Conservation (phyloP, 805 yeast genomes). For the Metschnikowia aberdeeniae region DNA sequence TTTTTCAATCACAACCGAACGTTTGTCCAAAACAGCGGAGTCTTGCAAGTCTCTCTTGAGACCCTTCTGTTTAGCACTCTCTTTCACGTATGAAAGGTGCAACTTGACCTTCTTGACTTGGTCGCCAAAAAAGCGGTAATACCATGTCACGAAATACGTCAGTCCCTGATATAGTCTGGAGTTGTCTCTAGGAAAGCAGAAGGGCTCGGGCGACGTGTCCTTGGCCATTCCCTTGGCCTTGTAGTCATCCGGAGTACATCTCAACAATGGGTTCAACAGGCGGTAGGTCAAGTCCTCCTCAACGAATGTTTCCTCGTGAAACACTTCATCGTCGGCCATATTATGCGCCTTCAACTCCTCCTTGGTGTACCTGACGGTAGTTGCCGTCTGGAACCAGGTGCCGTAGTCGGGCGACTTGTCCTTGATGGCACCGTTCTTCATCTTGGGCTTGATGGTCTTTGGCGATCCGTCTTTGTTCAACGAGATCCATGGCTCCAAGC, state of each 20-base stretch:
- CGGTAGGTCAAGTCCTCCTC: slow-evolving; percentile 76
- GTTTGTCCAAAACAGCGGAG: slow-evolving; percentile 16
- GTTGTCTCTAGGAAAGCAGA: slow-evolving; percentile 75
- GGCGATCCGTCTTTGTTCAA: slow-evolving; percentile 75
- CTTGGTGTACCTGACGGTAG: slow-evolving; percentile 52
- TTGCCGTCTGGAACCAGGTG: slow-evolving; percentile 71
- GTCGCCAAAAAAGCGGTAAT: slow-evolving; percentile 54
- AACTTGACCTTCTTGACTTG: slow-evolving; percentile 58
- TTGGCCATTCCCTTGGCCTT: slow-evolving; percentile 60
- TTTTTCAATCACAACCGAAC: slow-evolving; percentile 34
- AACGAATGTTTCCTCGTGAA: slow-evolving; percentile 50
- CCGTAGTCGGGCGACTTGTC: slow-evolving; percentile 68
- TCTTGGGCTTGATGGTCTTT: slow-evolving; percentile 70
- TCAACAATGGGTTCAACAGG: slow-evolving; percentile 67
- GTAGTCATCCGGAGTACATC: slow-evolving; percentile 82
- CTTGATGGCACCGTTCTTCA: slow-evolving; percentile 67
- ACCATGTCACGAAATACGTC: slow-evolving; percentile 81
- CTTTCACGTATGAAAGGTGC: slow-evolving; percentile 64
- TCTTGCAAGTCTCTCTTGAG: slow-evolving; percentile 39
- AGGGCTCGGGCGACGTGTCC: slow-evolving; percentile 62
- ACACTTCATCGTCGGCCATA: slow-evolving; percentile 56
- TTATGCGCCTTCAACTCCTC: slow-evolving; percentile 70
- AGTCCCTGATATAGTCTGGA: slow-evolving; percentile 51
- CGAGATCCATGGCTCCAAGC: slow-evolving; percentile 77
- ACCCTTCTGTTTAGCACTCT: slow-evolving; percentile 52